Evolutionary conservation across 2,329 filamentous ascomycete species (phyloP).

Genomic region (Moelleriella libera): DNA sequence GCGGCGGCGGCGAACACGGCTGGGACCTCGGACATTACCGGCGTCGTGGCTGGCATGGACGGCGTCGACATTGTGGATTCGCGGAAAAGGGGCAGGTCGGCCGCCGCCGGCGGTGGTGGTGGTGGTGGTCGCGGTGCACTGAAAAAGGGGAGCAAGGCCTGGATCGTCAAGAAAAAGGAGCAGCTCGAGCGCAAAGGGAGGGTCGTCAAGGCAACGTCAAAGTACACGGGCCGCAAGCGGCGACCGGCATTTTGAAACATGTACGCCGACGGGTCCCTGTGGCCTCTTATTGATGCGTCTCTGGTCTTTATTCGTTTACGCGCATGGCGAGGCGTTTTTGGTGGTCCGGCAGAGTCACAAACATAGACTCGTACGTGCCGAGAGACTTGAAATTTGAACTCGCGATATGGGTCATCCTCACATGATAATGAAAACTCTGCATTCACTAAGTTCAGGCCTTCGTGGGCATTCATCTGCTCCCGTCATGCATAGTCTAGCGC

Average conservation of each 20-base stretch:
- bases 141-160: constrained; percentile 73
- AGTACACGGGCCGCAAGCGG: constrained; percentile 87
- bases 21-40: constrained; percentile 59
- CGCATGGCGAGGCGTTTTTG: constrained; percentile 14
- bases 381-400: too few relatives aligned
- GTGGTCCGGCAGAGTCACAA: neutral
- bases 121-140: constrained; percentile 31
- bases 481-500: too few relatives aligned
- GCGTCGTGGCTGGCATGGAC: constrained; percentile 79
- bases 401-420: too few relatives aligned
- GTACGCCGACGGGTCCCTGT: neutral
- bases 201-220: constrained; percentile 80
- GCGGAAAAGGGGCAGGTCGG: constrained; percentile 31
- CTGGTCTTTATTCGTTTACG: neutral
- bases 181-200: constrained; percentile 93
- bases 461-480: too few relatives aligned
- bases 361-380: neutral
- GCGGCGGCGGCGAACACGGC: too few relatives aligned
- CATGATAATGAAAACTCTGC: too few relatives aligned
- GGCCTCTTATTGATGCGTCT: neutral
- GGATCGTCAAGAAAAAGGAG: constrained; percentile 78
- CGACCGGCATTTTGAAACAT: constrained; percentile 53
- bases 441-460: too few relatives aligned
- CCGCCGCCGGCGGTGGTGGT: too few relatives aligned
- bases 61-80: constrained; percentile 70